Base-by-base conservation (phyloP, 768 basidiomycete species). In the Termitomyces sp. region DNA sequence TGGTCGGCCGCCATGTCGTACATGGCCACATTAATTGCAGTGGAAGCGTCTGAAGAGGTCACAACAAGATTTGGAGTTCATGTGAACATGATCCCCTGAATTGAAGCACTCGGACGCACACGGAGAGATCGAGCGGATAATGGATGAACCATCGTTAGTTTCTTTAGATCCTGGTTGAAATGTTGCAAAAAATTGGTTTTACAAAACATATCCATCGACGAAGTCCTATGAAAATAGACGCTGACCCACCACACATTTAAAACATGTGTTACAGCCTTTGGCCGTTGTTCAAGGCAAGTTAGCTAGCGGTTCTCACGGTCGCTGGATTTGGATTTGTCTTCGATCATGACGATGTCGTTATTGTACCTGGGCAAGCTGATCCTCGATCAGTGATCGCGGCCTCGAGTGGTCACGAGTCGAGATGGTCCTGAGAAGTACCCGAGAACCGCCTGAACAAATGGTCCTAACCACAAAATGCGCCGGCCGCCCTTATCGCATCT, bases 351-450 rank as follows among this genome's bases (percentile, higher is more conserved):
- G 70, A 68, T 64, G 64, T 66, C 63, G 59, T 64, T 69, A 52
- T 56, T 50, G 73, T 74, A 65, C 72, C 73, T 73, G 71, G 31
- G 11, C n/a, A 54, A 56, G 59, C 20, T 36, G 67, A 70, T 70
- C 70, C 68, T 72, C 73, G 73, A 74, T 73, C 74, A 63, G 7
- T 70, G 69, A 67, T 69, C 67, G 67, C 68, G 67, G 67, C 66
- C 67, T 73, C 72, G 72, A 69, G 65, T 70, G 70, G 70, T 75
- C 74, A 74, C 72, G 72, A 66, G 73, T 65, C 60, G 60, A 64
- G 45, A 57, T 63, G 60, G 60, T 59, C 71, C 69, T 73, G 71
- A 68, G 70, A 72, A 65, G 66, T 67, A 70, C 66, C 75, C 72
- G 73, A 71, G 66, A 61, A 17, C 64, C 73, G 75, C 74, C 73